Evolutionary conservation across 306 rosid species (phyloP).

Genomic region (Vachellia collinsii): DNA sequence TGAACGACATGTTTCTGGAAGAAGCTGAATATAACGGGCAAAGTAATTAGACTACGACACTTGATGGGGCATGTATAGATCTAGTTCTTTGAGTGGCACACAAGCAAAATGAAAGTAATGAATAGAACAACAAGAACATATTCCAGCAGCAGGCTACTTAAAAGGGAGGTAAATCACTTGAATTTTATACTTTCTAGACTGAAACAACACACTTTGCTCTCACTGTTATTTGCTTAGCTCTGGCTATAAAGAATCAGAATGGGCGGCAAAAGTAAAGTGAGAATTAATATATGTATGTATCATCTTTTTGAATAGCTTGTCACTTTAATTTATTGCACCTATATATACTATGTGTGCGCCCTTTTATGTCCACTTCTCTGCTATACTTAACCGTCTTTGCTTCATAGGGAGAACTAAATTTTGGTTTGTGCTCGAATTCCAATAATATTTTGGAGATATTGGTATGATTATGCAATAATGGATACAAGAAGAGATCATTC

Average conservation of each 20-base stretch:
- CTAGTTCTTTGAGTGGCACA: conserved; percentile 69
- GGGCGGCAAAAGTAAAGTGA: conserved; percentile 33
- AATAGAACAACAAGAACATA: conserved; percentile 47
- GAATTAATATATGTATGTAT: conserved; percentile 29
- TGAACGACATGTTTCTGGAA: background rate
- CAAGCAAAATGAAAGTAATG: conserved; percentile 71
- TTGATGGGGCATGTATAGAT: background rate
- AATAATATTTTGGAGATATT: background rate
- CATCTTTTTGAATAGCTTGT: conserved; percentile 43
- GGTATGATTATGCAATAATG: conserved; percentile 46
- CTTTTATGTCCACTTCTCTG: conserved; percentile 2
- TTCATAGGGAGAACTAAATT: background rate
- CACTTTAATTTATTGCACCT: conserved; percentile 39
- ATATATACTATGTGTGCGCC: background rate
- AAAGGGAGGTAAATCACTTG: conserved; percentile 11
- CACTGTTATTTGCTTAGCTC: conserved; percentile 3
- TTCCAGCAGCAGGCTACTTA: conserved; percentile 35
- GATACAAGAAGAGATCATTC: conserved; percentile 30
- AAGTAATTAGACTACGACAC: background rate
- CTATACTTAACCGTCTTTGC: background rate
- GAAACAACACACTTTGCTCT: background rate
- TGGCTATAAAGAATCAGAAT: conserved; percentile 25
- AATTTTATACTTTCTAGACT: conserved; percentile 23
- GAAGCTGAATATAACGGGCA: background rate
- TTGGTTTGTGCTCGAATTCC: background rate